Conservation (phyloP, 331 rosid species). For the Quercus phellos region DNA sequence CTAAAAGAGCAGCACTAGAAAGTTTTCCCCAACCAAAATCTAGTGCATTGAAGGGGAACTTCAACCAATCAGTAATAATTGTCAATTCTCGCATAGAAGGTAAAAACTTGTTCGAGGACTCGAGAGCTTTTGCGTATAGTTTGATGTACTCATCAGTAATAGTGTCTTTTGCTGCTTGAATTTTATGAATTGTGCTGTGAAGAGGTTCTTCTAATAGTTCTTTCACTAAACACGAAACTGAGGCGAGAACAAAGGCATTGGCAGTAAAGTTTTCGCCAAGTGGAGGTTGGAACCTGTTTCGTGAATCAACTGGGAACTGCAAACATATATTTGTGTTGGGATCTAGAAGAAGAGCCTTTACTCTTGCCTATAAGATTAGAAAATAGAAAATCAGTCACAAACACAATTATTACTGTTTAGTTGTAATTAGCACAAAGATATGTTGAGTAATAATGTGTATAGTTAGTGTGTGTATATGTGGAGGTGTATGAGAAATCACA, state of each 20-base stretch:
- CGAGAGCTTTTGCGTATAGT: slow-evolving; percentile 20
- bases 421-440: too few relatives aligned
- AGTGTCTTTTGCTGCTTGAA: slow-evolving; percentile 21
- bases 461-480: too few relatives aligned
- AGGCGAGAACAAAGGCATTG: slow-evolving; percentile 27
- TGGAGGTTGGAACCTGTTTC: slow-evolving; percentile 16
- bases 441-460: too few relatives aligned
- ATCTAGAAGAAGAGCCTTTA: slow-evolving; percentile 18
- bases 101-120: slow-evolving; percentile 23
- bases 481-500: too few relatives aligned
- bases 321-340: slow-evolving; percentile 25
- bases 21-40: slow-evolving; percentile 28
- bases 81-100: slow-evolving; percentile 32
- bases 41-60: slow-evolving; percentile 8
- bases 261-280: slow-evolving; percentile 24
- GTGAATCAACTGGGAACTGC: slow-evolving; percentile 23
- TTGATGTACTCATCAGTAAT: slow-evolving; percentile 17
- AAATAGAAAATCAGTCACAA: neutral
- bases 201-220: slow-evolving; percentile 12
- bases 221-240: slow-evolving; percentile 19
- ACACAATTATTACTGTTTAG: neutral
- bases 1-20: slow-evolving; percentile 6
- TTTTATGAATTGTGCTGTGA: slow-evolving; percentile 4
- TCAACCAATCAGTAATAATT: slow-evolving; percentile 21
- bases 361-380: slow-evolving; percentile 20